Percentiles rank a stretch among this genome's conserved stretches.
Evolutionary conservation across 805 yeast species (phyloP).

Genomic region (Candida taoyuanica): DNA sequence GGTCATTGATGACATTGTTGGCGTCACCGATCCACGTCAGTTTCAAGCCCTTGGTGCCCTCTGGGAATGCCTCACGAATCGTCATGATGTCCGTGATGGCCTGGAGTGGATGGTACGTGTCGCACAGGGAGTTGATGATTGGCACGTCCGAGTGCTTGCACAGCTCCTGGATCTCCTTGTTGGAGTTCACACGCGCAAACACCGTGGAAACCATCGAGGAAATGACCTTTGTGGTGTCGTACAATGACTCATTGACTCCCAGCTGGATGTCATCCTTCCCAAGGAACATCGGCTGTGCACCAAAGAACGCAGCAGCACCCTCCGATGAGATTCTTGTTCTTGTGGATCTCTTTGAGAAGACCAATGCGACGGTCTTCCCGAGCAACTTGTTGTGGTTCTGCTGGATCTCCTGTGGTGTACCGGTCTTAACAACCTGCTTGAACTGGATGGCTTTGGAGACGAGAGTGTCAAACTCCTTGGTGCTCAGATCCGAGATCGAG

Average conservation of each 20-base stretch:
- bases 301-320: constrained; percentile 89
- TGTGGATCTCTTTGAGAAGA: constrained; percentile 90
- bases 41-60: constrained; percentile 50
- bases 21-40: constrained; percentile 97
- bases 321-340: constrained; percentile 92
- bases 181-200: constrained; percentile 91
- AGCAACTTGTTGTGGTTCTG: constrained; percentile 47
- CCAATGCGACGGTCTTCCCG: constrained; percentile 78
- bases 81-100: constrained; percentile 90
- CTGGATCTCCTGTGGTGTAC: constrained; percentile 35
- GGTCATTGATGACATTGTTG: constrained; percentile 91
- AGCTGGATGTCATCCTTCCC: constrained; percentile 96
- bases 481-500: constrained; percentile 73
- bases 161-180: constrained; percentile 74
- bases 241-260: constrained; percentile 89
- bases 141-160: constrained; percentile 83
- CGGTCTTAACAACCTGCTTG: constrained; percentile 57
- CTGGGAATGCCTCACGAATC: constrained; percentile 70
- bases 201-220: constrained; percentile 96
- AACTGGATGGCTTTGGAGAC: constrained; percentile 69
- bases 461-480: constrained; percentile 64
- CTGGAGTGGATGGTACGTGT: constrained; percentile 89
- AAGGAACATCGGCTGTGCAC: constrained; percentile 93
- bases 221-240: constrained; percentile 84
- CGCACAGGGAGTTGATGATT: constrained; percentile 90